These are phyloP conservation scores for Glomus cerebriforme DNA, from an alignment of 192 early-diverging fungal genomes.

Conservation along the genomic window DNA sequence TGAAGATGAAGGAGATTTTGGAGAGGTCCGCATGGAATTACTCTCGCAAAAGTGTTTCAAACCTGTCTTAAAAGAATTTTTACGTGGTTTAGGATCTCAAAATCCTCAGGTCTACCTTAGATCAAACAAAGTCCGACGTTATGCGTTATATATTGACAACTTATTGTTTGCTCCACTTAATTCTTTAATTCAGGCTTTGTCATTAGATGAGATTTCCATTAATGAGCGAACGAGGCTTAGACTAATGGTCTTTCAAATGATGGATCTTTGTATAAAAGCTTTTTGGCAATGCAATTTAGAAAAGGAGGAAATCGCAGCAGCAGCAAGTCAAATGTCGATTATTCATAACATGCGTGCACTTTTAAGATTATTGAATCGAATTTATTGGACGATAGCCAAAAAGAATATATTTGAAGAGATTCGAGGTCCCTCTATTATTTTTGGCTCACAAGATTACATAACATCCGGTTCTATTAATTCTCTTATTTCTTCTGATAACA, in stretches of 20 bases:
- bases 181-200: background rate
- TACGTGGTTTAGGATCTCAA: background rate
- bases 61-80: background rate
- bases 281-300: background rate
- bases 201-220: background rate
- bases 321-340: background rate
- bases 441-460: background rate
- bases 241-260: background rate
- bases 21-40: background rate
- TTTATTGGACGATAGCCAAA: background rate
- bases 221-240: background rate
- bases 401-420: background rate
- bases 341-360: background rate
- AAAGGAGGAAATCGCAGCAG: background rate
- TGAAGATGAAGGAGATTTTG: background rate
- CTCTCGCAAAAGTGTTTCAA: background rate
- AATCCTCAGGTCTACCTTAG: background rate
- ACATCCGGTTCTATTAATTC: background rate
- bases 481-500: background rate
- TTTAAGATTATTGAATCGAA: background rate
- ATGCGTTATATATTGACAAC: background rate
- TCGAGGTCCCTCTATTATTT: background rate
- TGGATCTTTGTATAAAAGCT: background rate
- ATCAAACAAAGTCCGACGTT: background rate
- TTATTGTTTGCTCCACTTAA: slow-evolving; percentile 7